Evolutionary conservation across 164 flowering plant species (phyloP).

Genomic region (Chloranthus sessilifolius): DNA sequence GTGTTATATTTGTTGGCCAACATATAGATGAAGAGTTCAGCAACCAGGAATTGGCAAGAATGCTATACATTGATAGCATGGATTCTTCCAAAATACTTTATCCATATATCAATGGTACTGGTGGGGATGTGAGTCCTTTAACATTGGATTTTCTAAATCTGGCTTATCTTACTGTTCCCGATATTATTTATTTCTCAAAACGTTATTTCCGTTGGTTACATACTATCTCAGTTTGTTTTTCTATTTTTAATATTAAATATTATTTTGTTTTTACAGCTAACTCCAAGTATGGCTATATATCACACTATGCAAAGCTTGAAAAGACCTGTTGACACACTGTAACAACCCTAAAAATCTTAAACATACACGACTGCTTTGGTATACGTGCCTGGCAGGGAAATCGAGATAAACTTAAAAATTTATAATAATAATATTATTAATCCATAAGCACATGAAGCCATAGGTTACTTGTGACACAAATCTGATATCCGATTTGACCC

Average conservation of each 20-base stretch:
- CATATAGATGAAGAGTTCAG: constrained; percentile 65
- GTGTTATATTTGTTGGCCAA: constrained; percentile 68
- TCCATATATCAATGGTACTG: constrained; percentile 59
- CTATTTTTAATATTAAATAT: background rate
- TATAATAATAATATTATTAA: too few relatives aligned
- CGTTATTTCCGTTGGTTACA: too few relatives aligned
- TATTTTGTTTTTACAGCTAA: constrained; percentile 45
- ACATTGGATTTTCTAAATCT: too few relatives aligned
- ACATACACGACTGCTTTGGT: too few relatives aligned
- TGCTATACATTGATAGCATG: constrained; percentile 79
- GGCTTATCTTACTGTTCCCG: background rate
- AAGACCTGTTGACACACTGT: constrained; percentile 63
- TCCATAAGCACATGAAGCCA: too few relatives aligned
- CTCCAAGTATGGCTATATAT: constrained; percentile 73
- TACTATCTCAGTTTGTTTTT: too few relatives aligned
- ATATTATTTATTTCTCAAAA: constrained; percentile 1
- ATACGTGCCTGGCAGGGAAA: too few relatives aligned
- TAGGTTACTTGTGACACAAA: too few relatives aligned
- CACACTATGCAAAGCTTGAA: constrained; percentile 73
- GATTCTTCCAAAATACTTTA: constrained; percentile 49
- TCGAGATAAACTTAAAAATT: too few relatives aligned
- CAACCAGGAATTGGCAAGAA: constrained; percentile 70
- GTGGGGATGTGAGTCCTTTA: constrained; percentile 82
- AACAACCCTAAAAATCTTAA: too few relatives aligned
- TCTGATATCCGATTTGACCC: too few relatives aligned